Evolutionary conservation across 73 alveolate genomes (phyloP).

Genomic region (Paramecium sonneborni): DNA sequence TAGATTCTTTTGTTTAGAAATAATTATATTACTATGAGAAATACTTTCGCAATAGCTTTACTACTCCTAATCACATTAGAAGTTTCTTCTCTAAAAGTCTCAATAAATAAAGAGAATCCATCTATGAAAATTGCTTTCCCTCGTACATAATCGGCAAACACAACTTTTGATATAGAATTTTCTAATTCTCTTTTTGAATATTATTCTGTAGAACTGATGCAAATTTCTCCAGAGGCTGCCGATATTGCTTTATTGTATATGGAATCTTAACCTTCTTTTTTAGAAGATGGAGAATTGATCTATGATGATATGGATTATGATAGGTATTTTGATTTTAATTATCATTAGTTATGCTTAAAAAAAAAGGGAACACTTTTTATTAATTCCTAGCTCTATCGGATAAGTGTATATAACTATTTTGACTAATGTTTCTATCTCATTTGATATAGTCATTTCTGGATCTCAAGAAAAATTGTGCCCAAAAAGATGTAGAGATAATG

Average conservation of each 20-base stretch:
- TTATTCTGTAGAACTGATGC: not conserved
- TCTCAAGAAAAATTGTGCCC: not conserved
- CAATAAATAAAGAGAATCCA: not conserved
- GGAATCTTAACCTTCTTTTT: not conserved
- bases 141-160: not conserved
- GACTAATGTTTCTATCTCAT: not conserved
- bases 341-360: not conserved
- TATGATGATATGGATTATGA: constrained; percentile 28
- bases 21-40: not conserved
- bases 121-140: not conserved
- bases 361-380: constrained; percentile 17
- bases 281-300: not conserved
- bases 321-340: not conserved
- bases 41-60: not conserved
- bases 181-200: not conserved
- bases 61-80: not conserved
- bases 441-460: not conserved
- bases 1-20: not conserved
- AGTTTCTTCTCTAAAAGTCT: not conserved
- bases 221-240: not conserved
- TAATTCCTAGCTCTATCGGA: not conserved
- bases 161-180: not conserved
- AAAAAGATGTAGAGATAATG: not conserved
- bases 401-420: not conserved
- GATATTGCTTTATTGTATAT: not conserved